Base-by-base conservation (phyloP, 129 eudicot genomes). In the Chrysanthemum makinoi region DNA sequence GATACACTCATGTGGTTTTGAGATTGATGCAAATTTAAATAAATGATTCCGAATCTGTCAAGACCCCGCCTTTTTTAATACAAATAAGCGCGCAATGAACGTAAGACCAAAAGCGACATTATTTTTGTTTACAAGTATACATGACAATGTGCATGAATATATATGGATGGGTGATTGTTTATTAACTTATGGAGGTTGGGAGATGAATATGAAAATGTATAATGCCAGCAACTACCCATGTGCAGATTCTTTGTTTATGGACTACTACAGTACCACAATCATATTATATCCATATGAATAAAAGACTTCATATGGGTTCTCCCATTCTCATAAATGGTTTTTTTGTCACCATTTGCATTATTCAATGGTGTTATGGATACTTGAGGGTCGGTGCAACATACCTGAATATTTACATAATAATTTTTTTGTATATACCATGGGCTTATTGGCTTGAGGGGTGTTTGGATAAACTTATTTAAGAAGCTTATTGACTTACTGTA, bases 171-270 rank as follows among this genome's bases (percentile, higher is more conserved):
- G 53, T 33, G 75, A 33, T 68, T 69, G 70, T 69, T 66, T 69
- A 77, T 62, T 70, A 69, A 70, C 60, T 63, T 46, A 77, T 68
- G 74, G 77, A 72, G 68, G 80, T 76, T 65, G 69, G 78, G 73
- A 35, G 50, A 55, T 72, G 69, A 72, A 46, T 68, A 74, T 60
- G 66, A 63, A 74, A 62, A 68, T 74, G 75, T n/a, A 58, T 64
- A 68, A 53, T 68, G 82, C 72, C 82, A 83, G 82, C 84, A 73
- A 52, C 80, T 50, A 66, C 79, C 88, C 88, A 84, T 80, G 85
- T 84, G 88, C 72, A 33, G 56, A 49, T 70, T 68, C 80, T 70
- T 67, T 77, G 59, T 80, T 80, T 77, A 83, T 72, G 63, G 82
- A 56, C 79, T 65, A 53, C 81, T 70, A 20, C 50, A 43, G 66